Percentiles rank a stretch among this genome's conserved stretches.
Conservation (phyloP, 2,329 filamentous ascomycete species). For the Microdochium bolleyi region DNA sequence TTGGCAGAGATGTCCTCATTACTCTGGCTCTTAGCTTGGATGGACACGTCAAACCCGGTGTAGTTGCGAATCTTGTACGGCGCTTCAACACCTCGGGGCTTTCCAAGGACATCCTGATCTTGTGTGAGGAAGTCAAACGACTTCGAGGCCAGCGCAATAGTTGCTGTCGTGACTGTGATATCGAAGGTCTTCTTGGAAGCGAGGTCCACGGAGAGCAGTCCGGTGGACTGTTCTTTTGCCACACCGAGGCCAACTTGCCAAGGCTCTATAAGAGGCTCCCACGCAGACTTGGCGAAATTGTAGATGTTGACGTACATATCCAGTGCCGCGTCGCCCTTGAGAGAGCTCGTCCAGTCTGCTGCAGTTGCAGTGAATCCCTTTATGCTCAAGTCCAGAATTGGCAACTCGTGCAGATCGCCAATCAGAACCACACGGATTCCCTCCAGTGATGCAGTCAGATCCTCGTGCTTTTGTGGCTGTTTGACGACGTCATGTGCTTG, state of each 20-base stretch:
- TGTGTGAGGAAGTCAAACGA: conserved; percentile 83
- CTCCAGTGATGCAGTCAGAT: conserved; percentile 77
- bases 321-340: conserved; percentile 83
- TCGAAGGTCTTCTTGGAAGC: conserved; percentile 88
- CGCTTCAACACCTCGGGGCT: conserved; percentile 83
- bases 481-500: conserved; percentile 23
- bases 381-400: conserved; percentile 87
- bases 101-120: conserved; percentile 86
- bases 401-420: conserved; percentile 90
- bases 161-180: conserved; percentile 84
- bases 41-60: conserved; percentile 81
- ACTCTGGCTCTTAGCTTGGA: conserved; percentile 67
- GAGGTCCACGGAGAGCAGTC: conserved; percentile 74
- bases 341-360: conserved; percentile 81
- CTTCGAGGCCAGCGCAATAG: conserved; percentile 87
- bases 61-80: conserved; percentile 93
- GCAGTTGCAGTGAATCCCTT: conserved; percentile 82
- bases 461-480: conserved; percentile 46
- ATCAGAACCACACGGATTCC: conserved; percentile 90
- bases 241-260: conserved; percentile 94
- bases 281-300: conserved; percentile 98
- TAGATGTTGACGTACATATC: conserved; percentile 95
- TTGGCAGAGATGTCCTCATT: conserved; percentile 66
- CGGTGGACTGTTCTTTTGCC: conserved; percentile 66
- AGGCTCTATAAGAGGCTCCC: conserved; percentile 93